Percentiles rank a stretch among this genome's conserved stretches.
Conservation (phyloP, 495 filamentous ascomycete genomes). For the Talaromyces stipitatus region DNA sequence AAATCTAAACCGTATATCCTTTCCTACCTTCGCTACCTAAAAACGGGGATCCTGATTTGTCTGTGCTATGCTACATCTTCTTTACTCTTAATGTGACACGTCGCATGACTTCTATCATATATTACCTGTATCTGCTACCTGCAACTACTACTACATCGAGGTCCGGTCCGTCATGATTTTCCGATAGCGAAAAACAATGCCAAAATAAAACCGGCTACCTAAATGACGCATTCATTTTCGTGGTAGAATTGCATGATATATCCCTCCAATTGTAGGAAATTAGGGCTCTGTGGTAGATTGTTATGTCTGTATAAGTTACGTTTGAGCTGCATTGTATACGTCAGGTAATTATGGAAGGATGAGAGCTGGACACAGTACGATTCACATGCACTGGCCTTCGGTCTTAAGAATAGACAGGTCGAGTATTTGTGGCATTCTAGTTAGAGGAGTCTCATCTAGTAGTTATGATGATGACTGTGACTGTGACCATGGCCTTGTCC, state of each 20-base stretch:
- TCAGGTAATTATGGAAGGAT: too few species aligned
- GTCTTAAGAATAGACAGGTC: too few species aligned
- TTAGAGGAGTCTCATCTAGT: neutral
- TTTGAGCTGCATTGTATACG: too few species aligned
- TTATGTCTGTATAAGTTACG: too few species aligned
- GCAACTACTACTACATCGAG: neutral
- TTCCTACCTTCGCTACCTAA: neutral
- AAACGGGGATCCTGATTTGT: neutral
- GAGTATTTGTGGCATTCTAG: neutral
- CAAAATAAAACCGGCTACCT: too few species aligned
- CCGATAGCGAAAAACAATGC: neutral
- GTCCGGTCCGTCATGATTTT: neutral
- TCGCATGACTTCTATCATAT: neutral
- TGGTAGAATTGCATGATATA: too few species aligned
- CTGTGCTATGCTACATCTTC: neutral
- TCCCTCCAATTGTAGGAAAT: too few species aligned
- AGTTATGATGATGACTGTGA: slow-evolving; percentile 2
- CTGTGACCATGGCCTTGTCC: slow-evolving; percentile 5
- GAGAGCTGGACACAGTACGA: too few species aligned
- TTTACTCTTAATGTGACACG: neutral
- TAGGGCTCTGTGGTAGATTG: neutral
- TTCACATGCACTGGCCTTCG: too few species aligned
- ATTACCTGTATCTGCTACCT: slow-evolving; percentile 1
- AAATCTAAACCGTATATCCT: neutral
- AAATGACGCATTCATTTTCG: too few species aligned